Percentiles rank a stretch among this genome's conserved stretches.
Evolutionary conservation across 441 rosid species (phyloP).

Genomic region (Syzygium malaccense): DNA sequence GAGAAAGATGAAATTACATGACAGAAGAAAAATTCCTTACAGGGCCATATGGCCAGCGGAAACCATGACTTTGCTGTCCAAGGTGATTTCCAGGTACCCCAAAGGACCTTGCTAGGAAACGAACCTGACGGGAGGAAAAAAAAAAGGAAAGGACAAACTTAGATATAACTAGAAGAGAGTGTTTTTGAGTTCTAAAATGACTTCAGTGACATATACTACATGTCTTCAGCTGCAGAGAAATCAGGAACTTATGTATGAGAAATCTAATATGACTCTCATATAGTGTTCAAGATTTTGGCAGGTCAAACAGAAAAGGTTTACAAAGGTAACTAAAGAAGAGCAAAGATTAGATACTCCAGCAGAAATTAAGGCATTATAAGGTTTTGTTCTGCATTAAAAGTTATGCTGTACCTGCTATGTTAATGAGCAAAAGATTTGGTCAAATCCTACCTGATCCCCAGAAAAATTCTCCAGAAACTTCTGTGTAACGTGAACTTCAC

Average conservation of each 20-base stretch:
- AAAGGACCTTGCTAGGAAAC: constrained; percentile 89
- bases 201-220: not conserved
- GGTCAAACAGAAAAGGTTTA: not conserved
- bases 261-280: not conserved
- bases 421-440: not conserved
- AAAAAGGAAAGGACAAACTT: not conserved
- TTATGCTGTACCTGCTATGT: not conserved
- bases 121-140: constrained; percentile 47
- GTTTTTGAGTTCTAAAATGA: not conserved
- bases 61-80: constrained; percentile 97
- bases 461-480: constrained; percentile 91
- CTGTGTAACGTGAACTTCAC: constrained; percentile 75
- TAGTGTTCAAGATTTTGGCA: not conserved
- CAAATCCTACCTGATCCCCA: constrained; percentile 78
- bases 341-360: not conserved
- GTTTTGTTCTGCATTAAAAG: not conserved
- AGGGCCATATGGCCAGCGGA: constrained; percentile 97
- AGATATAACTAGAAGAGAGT: not conserved
- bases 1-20: not conserved
- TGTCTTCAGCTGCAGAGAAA: not conserved
- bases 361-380: not conserved
- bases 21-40: constrained; percentile 45
- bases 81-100: constrained; percentile 90
- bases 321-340: not conserved
- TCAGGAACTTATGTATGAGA: not conserved